Base-by-base conservation (phyloP, 257 asterid species). In the Ilex aquifolium region DNA sequence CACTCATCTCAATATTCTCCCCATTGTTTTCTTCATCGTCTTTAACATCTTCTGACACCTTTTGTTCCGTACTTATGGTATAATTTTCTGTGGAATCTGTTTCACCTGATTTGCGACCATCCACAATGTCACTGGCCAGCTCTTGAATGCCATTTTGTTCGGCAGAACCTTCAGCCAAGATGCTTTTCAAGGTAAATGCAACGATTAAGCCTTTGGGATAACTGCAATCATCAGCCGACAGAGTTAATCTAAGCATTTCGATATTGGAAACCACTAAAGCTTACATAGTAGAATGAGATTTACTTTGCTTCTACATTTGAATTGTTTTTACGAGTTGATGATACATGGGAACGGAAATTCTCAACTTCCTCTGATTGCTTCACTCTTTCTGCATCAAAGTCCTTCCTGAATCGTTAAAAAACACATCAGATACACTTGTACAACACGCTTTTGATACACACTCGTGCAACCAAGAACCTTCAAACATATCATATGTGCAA, bases 171-270 rank as follows among this genome's bases (percentile, higher is more conserved):
- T 70, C 74, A 67, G 64, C 65, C 27, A 82, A 74, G 61, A 75
- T 78, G 50, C 77, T 83, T 82, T 81, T 93, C 79, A 93, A 70
- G 57, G 76, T 85, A 73, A 93, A 87, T 40, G 96, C 83, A 65
- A 93, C 80, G 65, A 90, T 88, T 70, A 93, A 74, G 63, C 95
- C 96, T 73, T 79, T 86, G 10, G 99, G 97, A 40, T 84, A 93
- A 70, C 97, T 90, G 93, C 78, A 57, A 81, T 61, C 57, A 69
- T 21, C 59, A 65, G 21, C 2, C 16, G 32, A 63, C 62, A 52
- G 53, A 57, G 60, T 71, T 67, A 66, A 60, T 21, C 10, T 46
- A 15, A 60, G 52, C 17, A 31, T 13, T 36, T 61, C 21, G 56
- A 74, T 53, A 65, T 59, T 4, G 17, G 10, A 63, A 48, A 68